Evolutionary conservation across 306 rosid genomes (phyloP).

Genomic region (Cicer judaicum): DNA sequence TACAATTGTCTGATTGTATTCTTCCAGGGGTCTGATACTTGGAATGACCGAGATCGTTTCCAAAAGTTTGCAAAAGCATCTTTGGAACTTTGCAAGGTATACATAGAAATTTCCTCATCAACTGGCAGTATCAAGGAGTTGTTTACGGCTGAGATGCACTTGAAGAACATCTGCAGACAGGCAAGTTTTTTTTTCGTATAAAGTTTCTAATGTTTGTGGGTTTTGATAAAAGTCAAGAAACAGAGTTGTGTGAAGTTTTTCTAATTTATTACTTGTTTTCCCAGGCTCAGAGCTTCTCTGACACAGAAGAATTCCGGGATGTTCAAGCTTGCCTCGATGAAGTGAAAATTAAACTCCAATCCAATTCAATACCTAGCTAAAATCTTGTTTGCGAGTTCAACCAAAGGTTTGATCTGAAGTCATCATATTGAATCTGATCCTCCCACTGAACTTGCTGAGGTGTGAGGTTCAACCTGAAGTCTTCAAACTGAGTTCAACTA

Average conservation of each 20-base stretch:
- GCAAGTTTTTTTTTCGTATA: constrained; percentile 48
- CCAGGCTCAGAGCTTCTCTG: constrained; percentile 66
- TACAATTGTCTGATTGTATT: constrained; percentile 7
- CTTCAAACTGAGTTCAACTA: not conserved
- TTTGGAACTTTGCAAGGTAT: constrained; percentile 84
- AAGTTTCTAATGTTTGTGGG: constrained; percentile 19
- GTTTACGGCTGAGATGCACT: constrained; percentile 82
- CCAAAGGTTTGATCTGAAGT: constrained; percentile 21
- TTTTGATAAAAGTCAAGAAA: constrained; percentile 2
- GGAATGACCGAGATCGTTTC: constrained; percentile 76
- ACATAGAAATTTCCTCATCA: constrained; percentile 71
- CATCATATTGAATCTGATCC: constrained; percentile 1
- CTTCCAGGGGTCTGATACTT: constrained; percentile 84
- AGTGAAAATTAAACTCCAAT: constrained; percentile 57
- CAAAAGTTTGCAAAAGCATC: constrained; percentile 81
- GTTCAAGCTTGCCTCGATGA: constrained; percentile 71
- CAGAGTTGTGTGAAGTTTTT: not conserved
- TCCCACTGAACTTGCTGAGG: constrained; percentile 9
- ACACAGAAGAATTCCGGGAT: constrained; percentile 64
- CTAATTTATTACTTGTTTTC: constrained; percentile 37
- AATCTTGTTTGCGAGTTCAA: constrained; percentile 24
- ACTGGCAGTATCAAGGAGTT: constrained; percentile 69
- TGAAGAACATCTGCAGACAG: constrained; percentile 83
- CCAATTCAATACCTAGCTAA: constrained; percentile 42
- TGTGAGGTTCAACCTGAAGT: not conserved